phyloP scores from a whole-genome alignment of 1,284 basidiomycete species.

The Schizopora paradoxa region DNA sequence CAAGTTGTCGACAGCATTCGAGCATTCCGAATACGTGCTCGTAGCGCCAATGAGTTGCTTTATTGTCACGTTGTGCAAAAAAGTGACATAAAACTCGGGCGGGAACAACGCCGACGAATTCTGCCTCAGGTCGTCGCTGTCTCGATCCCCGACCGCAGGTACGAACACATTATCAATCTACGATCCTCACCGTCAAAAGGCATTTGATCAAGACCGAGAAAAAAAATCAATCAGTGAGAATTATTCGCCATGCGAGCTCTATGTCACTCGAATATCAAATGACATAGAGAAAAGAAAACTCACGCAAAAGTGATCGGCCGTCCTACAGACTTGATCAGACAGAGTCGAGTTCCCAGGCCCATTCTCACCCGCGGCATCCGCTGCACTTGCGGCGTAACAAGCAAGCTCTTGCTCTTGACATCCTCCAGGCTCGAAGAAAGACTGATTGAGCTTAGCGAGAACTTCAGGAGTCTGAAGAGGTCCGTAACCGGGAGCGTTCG shows the following conservation, averaged over 20 bases:
- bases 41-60: conserved; percentile 47
- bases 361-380: conserved; percentile 14
- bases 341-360: conserved; percentile 32
- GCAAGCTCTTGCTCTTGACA: conserved; percentile 47
- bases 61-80: conserved; percentile 34
- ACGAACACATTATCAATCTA: conserved; percentile 44
- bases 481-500: conserved; percentile 58
- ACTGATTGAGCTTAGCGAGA: conserved; percentile 41
- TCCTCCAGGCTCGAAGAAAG: conserved; percentile 43
- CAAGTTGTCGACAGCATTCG: conserved; percentile 34
- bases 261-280: background rate
- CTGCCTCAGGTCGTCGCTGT: conserved; percentile 53
- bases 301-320: conserved; percentile 55
- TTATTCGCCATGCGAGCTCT: background rate
- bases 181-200: too few relatives aligned
- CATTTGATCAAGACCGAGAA: too few relatives aligned
- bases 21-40: conserved; percentile 41
- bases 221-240: conserved; percentile 4
- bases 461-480: conserved; percentile 46
- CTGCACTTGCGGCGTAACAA: conserved; percentile 42
- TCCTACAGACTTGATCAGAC: conserved; percentile 44
- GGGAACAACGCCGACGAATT: conserved; percentile 50
- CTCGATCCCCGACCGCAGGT: conserved; percentile 47
- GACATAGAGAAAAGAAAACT: conserved; percentile 19
- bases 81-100: conserved; percentile 48